These are phyloP conservation scores for Platanus orientalis DNA, from an alignment of 164 flowering plant genomes.

Conservation along the genomic window DNA sequence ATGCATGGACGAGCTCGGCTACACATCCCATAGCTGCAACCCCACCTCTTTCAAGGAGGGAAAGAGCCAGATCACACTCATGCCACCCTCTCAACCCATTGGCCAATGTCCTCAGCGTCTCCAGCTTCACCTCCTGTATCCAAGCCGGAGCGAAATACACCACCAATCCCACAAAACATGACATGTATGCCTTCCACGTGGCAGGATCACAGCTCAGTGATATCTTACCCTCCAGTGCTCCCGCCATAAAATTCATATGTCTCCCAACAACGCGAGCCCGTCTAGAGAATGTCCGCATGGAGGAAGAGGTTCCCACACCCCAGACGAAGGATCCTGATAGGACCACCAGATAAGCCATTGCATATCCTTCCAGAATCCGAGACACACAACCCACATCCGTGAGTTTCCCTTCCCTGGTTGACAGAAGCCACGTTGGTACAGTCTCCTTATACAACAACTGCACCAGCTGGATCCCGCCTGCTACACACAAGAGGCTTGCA, in stretches of 20 bases:
- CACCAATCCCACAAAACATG: constrained; percentile 60
- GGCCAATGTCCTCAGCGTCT: constrained; percentile 54
- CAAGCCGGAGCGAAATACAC: constrained; percentile 63
- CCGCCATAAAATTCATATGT: constrained; percentile 72
- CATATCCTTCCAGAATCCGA: constrained; percentile 60
- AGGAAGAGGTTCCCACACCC: constrained; percentile 39
- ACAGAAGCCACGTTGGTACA: constrained; percentile 78
- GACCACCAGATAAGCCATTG: constrained; percentile 62
- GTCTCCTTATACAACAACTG: constrained; percentile 57
- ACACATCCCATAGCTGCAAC: constrained; percentile 51
- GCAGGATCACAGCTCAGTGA: constrained; percentile 64
- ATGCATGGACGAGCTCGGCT: constrained; percentile 43
- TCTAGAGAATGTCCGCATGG: constrained; percentile 26
- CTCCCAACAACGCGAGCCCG: constrained; percentile 38
- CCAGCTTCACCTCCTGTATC: constrained; percentile 55
- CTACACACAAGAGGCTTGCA: constrained; percentile 59
- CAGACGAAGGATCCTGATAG: constrained; percentile 55
- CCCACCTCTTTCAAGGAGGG: constrained; percentile 77
- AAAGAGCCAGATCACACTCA: constrained; percentile 72
- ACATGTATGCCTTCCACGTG: constrained; percentile 80
- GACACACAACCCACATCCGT: constrained; percentile 36
- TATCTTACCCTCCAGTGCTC: constrained; percentile 71
- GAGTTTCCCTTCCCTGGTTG: constrained; percentile 28
- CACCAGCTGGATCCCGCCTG: constrained; percentile 67
- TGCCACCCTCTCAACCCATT: constrained; percentile 72